Percentiles rank a stretch among this genome's conserved stretches.
phyloP scores from a whole-genome alignment of 2,329 filamentous ascomycete genomes.

The Microsporum audouinii region DNA sequence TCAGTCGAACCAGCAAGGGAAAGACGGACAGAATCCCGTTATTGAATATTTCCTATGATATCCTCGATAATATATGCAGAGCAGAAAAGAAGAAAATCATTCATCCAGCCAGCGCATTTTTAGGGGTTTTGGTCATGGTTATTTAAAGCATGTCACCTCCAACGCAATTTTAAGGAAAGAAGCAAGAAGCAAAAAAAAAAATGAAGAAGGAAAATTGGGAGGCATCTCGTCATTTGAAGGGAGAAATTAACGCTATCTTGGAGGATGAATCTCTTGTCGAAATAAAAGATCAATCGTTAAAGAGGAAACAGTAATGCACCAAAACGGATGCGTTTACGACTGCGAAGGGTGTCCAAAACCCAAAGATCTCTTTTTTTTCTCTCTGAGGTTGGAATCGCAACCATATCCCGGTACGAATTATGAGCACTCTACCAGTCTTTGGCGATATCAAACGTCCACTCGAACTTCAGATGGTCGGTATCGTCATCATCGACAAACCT shows the following conservation, averaged over 20 bases:
- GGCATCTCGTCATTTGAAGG: constrained; percentile 5
- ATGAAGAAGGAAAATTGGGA: background rate
- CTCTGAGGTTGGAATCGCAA: background rate
- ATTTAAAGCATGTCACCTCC: background rate
- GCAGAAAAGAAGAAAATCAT: background rate
- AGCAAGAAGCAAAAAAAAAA: background rate
- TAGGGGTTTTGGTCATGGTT: constrained; percentile 14
- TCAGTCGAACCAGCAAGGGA: constrained; percentile 56
- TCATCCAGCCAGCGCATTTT: constrained; percentile 4
- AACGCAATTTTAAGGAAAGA: background rate
- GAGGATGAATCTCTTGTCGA: background rate
- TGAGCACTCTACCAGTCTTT: constrained; percentile 63
- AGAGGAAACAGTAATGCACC: background rate
- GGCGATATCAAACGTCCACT: constrained; percentile 92
- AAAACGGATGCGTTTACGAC: background rate
- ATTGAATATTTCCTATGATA: constrained; percentile 60
- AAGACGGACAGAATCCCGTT: constrained; percentile 59
- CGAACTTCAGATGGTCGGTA: constrained; percentile 77
- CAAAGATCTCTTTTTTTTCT: background rate
- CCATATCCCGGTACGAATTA: no score
- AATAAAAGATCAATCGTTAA: background rate
- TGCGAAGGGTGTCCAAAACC: background rate
- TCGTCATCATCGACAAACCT: constrained; percentile 95
- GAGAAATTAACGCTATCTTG: background rate
- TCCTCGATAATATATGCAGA: constrained; percentile 10